Evolutionary conservation across 2,329 filamentous ascomycete genomes (phyloP).

Genomic region (Colletotrichum liriopes): DNA sequence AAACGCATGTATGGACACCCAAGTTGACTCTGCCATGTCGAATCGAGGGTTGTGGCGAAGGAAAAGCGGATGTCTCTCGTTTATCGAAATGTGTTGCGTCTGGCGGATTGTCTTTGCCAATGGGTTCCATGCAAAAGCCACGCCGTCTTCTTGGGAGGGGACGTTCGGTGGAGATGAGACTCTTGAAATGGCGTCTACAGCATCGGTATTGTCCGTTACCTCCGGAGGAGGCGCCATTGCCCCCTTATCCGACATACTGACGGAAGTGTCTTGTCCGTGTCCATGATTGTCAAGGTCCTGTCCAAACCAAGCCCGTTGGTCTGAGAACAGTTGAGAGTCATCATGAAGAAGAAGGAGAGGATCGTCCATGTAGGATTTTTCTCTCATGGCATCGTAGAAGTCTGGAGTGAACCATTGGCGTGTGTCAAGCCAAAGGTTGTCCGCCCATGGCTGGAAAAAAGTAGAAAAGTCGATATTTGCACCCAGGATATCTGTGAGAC

Average conservation of each 20-base stretch:
- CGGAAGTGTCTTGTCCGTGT: background rate
- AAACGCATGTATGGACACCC: constrained; percentile 4
- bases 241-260: background rate
- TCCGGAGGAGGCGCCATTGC: background rate
- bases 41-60: constrained; percentile 7
- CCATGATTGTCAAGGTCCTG: background rate
- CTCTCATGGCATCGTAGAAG: constrained; percentile 20
- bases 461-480: constrained; percentile 4
- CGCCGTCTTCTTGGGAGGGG: constrained; percentile 16
- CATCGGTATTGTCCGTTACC: background rate
- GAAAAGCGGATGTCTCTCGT: background rate
- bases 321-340: background rate
- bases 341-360: background rate
- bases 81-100: background rate
- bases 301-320: constrained; percentile 12
- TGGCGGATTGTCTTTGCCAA: background rate
- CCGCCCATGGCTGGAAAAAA: constrained; percentile 5
- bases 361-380: background rate
- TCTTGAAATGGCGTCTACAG: background rate
- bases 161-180: constrained; percentile 21
- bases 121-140: constrained; percentile 26
- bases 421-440: constrained; percentile 7
- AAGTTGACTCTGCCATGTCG: constrained; percentile 5
- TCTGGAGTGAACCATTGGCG: constrained; percentile 23
- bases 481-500: background rate